These are phyloP conservation scores for Diaporthe vexans DNA, from an alignment of 2,329 filamentous ascomycete species.

Conservation along the genomic window DNA sequence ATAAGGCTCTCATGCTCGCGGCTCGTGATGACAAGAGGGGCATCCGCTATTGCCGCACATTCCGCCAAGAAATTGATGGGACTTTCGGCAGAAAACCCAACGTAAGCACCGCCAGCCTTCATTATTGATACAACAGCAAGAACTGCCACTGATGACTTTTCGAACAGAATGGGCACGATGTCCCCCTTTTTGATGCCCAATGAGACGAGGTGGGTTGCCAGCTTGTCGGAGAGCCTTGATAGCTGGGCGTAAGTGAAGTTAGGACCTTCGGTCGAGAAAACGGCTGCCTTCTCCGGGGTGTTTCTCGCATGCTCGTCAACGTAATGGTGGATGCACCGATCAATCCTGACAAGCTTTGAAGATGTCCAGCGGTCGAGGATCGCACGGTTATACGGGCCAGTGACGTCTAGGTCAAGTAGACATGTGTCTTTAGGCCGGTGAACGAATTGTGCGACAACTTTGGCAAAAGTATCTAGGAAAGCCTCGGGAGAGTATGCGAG, in stretches of 20 bases:
- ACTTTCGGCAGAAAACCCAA: not conserved
- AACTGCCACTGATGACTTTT: not conserved
- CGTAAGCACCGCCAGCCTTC: not conserved
- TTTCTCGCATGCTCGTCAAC: not conserved
- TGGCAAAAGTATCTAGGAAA: not conserved
- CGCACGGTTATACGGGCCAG: not conserved
- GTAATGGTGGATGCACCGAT: not conserved
- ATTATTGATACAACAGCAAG: not conserved
- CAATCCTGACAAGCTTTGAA: not conserved
- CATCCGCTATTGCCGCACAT: slow-evolving; percentile 3
- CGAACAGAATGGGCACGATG: not conserved
- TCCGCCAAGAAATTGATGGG: not conserved
- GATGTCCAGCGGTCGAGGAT: not conserved
- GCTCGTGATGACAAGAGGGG: not conserved
- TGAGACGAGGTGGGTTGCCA: not conserved
- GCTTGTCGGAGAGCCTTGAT: not conserved
- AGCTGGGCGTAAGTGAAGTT: not conserved
- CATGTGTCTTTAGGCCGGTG: not conserved
- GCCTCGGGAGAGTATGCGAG: not conserved
- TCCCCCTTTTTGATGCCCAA: not conserved
- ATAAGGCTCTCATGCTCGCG: not conserved
- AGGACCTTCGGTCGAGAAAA: not conserved
- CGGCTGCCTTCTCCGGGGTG: not conserved
- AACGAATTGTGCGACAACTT: not conserved
- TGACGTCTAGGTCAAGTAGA: not conserved